These are phyloP conservation scores for Metarhizium rileyi DNA, from an alignment of 2,329 filamentous ascomycete species.

Conservation along the genomic window DNA sequence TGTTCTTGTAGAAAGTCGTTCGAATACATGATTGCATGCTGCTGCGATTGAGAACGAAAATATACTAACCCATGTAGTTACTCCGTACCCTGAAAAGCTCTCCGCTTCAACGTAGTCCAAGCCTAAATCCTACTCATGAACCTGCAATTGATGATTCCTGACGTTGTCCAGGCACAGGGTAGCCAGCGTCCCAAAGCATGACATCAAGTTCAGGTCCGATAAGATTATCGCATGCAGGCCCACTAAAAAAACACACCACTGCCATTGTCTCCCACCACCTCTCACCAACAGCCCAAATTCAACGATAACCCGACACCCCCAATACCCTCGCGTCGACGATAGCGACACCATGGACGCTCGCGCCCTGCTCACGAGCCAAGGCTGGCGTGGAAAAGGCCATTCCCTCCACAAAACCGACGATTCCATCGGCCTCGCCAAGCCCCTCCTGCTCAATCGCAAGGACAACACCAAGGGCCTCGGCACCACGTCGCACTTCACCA, in stretches of 20 bases:
- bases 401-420: constrained; percentile 70
- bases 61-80: too few relatives aligned
- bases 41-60: too few relatives aligned
- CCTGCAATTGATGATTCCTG: background rate
- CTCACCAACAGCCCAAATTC: background rate
- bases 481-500: constrained; percentile 56
- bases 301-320: background rate
- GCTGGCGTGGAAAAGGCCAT: constrained; percentile 84
- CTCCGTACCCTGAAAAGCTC: too few relatives aligned
- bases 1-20: too few relatives aligned
- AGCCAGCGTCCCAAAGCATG: background rate
- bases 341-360: constrained; percentile 62
- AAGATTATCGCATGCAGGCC: background rate
- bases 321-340: background rate
- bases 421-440: constrained; percentile 68
- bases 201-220: background rate
- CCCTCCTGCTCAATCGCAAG: constrained; percentile 75
- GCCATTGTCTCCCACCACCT: background rate
- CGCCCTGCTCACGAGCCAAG: constrained; percentile 73
- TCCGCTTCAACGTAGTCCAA: too few relatives aligned
- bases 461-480: constrained; percentile 74
- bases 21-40: too few relatives aligned
- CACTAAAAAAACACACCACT: background rate
- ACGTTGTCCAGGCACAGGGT: background rate
- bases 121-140: too few relatives aligned